Evolutionary conservation across 768 basidiomycete species (phyloP).

Genomic region (Neoboletus subvelutipes): DNA sequence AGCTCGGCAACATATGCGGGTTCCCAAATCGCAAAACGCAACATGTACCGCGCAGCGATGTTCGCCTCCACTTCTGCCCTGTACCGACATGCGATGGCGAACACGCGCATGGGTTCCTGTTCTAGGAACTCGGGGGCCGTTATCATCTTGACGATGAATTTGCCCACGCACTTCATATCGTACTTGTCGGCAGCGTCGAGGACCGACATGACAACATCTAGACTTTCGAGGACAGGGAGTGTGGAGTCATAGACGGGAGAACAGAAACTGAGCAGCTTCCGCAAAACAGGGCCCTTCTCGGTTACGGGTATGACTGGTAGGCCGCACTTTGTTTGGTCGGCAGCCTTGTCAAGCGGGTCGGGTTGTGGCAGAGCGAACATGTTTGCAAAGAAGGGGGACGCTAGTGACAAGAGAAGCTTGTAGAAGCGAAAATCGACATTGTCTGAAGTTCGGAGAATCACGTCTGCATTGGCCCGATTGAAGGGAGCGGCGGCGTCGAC

Average conservation of each 20-base stretch:
- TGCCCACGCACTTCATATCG: conserved; percentile 47
- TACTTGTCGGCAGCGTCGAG: conserved; percentile 50
- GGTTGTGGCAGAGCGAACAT: conserved; percentile 56
- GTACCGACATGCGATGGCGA: conserved; percentile 39
- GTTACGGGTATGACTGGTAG: conserved; percentile 47
- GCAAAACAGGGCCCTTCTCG: conserved; percentile 44
- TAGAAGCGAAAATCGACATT: conserved; percentile 50
- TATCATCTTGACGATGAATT: conserved; percentile 33
- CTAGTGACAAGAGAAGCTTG: conserved; percentile 52
- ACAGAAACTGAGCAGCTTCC: conserved; percentile 45
- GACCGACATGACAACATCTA: conserved; percentile 43
- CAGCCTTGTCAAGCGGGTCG: conserved; percentile 23
- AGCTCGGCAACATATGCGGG: conserved; percentile 36
- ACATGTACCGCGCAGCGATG: conserved; percentile 38
- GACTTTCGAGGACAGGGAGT: conserved; percentile 34
- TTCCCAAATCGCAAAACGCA: conserved; percentile 36
- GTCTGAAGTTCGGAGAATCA: conserved; percentile 57
- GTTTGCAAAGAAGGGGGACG: conserved; percentile 57
- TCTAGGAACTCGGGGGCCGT: conserved; percentile 33
- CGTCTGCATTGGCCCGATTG: conserved; percentile 47
- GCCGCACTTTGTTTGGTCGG: conserved; percentile 33
- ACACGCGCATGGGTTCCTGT: conserved; percentile 37
- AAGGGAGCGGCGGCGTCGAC: conserved; percentile 42
- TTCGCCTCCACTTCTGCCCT: conserved; percentile 34
- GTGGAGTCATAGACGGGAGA: conserved; percentile 44